Base-by-base conservation (phyloP, 2,329 filamentous ascomycete species). In the Ophiostoma ips region DNA sequence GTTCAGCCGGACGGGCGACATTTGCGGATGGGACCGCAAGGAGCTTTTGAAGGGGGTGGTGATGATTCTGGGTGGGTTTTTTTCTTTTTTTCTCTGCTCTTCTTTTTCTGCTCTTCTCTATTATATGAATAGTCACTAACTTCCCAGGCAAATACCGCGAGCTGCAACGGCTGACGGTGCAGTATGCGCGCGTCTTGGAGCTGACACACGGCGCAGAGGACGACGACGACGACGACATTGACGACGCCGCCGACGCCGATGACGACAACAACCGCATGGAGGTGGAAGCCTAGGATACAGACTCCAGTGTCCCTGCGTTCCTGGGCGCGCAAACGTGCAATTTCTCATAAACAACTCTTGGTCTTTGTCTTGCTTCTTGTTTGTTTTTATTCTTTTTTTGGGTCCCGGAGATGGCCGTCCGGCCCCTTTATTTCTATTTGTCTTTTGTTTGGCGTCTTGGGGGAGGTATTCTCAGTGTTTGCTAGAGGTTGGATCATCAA, bases 31-130 rank as follows among this genome's bases (percentile, higher is more conserved):
- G 90, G 81, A 90, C 61, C 77, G 87, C 53, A 83, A 82, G 62
- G 87, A 94, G 56, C 68, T 98, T 53, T 67, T 98, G 53, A 94
- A 85, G 69, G 89, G 89, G 52, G 88, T 95, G 24, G 84, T 98
- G 50, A 73, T 95, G 67, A 88, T 95, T 63, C 75, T 98, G 40
- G 92, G 92, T 92, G 77, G 67, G 79, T 73, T 49, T 6, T 21
- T n/a, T 31, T 5, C 40, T 16, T 9, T 19, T 31, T 9, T 46
- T 11, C 18, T 13, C 30, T 24, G 4, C 30, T 28, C 13, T 43
- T 34, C 13, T 49, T 51, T 43, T 21, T 40, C 13, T 1, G 19
- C 1, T 35, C n/a, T n/a, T 24, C 16, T 41, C 6, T 35, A 51
- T 72, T 63, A 72, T 60, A 43, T 10, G 43, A n/a, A n/a, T n/a